These are phyloP conservation scores for Flammula alnicola DNA, from an alignment of 1,284 basidiomycete species.

Conservation along the genomic window DNA sequence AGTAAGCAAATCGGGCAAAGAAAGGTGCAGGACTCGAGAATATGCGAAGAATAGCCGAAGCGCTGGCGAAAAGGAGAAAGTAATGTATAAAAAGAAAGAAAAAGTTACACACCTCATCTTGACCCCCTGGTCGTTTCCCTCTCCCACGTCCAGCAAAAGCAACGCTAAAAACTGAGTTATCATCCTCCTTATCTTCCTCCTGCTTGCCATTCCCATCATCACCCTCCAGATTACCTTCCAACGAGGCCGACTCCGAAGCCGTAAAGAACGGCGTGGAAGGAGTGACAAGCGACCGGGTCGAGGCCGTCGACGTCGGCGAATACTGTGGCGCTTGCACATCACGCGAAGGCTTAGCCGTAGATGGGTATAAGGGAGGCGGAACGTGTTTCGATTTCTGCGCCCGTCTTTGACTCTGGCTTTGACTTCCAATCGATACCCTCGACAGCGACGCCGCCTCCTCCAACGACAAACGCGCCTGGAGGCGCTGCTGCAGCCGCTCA, in stretches of 20 bases:
- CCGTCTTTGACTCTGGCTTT: no score
- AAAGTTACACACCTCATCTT: no score
- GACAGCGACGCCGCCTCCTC: conserved; percentile 14
- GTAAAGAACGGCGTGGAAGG: conserved; percentile 24
- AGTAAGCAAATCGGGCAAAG: no score
- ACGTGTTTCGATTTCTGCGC: conserved; percentile 3
- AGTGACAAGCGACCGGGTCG: conserved; percentile 23
- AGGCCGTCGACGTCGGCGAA: conserved; percentile 14
- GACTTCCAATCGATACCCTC: no score
- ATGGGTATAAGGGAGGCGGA: conserved; percentile 9
- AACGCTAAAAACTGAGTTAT: background rate
- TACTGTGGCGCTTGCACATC: background rate
- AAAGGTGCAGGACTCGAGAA: no score
- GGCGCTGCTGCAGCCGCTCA: conserved; percentile 21
- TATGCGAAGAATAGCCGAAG: no score
- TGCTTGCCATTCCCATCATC: background rate
- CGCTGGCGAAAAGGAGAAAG: no score
- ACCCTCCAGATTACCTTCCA: background rate
- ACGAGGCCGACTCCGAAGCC: conserved; percentile 7
- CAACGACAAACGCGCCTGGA: conserved; percentile 17
- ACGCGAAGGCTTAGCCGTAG: background rate
- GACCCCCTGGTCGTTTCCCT: background rate
- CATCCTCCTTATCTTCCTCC: conserved; percentile 5
- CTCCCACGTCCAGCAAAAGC: background rate
- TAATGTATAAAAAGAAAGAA: no score